Conservation (phyloP, 2,329 filamentous ascomycete species). For the Talaromyces sp. region DNA sequence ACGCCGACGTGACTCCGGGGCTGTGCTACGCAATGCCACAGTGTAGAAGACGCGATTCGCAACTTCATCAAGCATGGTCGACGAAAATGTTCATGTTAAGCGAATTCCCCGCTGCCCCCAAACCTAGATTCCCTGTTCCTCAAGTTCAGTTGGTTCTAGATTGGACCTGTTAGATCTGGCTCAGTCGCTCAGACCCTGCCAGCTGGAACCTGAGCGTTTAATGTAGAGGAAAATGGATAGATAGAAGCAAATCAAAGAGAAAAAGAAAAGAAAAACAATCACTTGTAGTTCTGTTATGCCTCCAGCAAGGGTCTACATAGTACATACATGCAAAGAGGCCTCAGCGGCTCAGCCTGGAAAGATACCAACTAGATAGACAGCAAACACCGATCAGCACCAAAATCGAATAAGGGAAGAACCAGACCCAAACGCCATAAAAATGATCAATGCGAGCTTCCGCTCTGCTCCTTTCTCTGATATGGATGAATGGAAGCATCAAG, state of each 20-base stretch:
- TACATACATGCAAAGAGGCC: neutral
- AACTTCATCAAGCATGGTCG: neutral
- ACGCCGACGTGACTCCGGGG: neutral
- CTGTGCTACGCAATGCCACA: neutral
- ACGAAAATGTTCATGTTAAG: neutral
- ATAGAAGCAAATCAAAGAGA: neutral
- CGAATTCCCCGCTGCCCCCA: neutral
- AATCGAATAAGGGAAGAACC: neutral
- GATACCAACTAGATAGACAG: neutral
- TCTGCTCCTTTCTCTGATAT: neutral
- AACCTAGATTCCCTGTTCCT: neutral
- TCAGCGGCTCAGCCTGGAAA: neutral
- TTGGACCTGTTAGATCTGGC: neutral
- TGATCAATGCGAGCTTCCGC: slow-evolving; percentile 2
- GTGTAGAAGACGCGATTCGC: no score
- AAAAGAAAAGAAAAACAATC: neutral
- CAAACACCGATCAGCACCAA: slow-evolving; percentile 1
- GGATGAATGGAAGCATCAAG: neutral
- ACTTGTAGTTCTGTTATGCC: neutral
- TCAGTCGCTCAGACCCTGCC: neutral
- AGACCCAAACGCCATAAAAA: slow-evolving; percentile 15
- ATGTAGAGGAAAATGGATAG: neutral
- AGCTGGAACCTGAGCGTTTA: neutral
- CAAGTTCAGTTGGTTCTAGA: neutral
- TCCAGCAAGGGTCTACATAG: neutral